Base-by-base conservation (phyloP, 1,284 basidiomycete species). In the Earliella scabrosa region DNA sequence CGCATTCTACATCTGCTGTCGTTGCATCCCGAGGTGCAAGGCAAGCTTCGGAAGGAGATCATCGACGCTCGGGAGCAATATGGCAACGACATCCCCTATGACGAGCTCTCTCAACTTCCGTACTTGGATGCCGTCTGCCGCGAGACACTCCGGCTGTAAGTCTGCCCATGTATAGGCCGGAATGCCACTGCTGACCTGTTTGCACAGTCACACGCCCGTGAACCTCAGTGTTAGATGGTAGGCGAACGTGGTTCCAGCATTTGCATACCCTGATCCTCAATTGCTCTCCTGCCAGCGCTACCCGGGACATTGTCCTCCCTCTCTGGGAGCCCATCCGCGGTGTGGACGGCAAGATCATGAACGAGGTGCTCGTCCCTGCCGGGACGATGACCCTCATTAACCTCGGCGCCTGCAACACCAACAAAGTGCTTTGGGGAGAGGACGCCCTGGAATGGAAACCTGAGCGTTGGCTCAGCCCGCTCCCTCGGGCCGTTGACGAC, bases 121-220 rank as follows among this genome's bases (percentile, higher is more conserved):
- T 57, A 63, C 18, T 51, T 68, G 16, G 63, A 68, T 48, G 53
- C 61, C 2, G 47, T 66, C 34, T 66, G 64, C 36, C 58, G 66
- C 14, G 66, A 68, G 54, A 63, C 65, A 4, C 45, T 68, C n/a
- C 46, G 66, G 20, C 21, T 65, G 66, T 68, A 32, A 45, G 64
- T 4, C 45, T 36, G 8, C 31, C 20, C n/a, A n/a, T 20, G 23
- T 13, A 2, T 3, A 18, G 0, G n/a, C 6, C n/a, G 18, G 18
- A 41, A 7, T 14, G 1, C 35, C n/a, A 4, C 35, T 4, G 16
- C 13, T 11, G 29, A 31, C 13, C 13, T 7, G 13, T 31, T 31
- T 31, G 7, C 5, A 4, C 40, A 54, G 46, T 45, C 44, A 44
- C 16, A 39, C 52, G n/a, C 46, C 52, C 2, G 20, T 49, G 2